Percentiles rank a stretch among this genome's conserved stretches.
Evolutionary conservation across 148 eudicot species (phyloP).

Genomic region (Arbutus unedo): DNA sequence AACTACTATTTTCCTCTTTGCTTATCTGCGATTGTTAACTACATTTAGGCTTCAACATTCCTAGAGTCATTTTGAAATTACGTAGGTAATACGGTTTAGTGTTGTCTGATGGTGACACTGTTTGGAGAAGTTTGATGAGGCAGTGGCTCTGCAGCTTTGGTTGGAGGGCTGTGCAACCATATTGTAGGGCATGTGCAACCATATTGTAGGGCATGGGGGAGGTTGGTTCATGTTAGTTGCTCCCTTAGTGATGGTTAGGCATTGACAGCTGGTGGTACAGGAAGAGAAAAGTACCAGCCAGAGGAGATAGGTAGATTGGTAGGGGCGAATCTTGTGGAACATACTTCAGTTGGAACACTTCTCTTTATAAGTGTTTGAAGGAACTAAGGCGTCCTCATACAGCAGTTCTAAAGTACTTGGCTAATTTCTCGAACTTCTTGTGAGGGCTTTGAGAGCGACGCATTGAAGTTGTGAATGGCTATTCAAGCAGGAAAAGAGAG

Average conservation of each 20-base stretch:
- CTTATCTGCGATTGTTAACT: neutral
- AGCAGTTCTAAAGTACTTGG: neutral
- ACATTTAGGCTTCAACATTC: neutral
- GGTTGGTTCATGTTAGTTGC: neutral
- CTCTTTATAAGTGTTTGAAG: neutral
- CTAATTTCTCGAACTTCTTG: neutral
- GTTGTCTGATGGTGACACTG: neutral
- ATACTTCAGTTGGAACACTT: neutral
- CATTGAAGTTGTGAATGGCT: neutral
- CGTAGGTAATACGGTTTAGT: neutral
- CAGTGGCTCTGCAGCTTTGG: neutral
- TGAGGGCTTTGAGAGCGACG: neutral
- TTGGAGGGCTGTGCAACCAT: neutral
- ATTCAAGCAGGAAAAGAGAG: neutral
- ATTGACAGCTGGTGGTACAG: neutral
- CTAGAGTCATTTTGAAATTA: neutral
- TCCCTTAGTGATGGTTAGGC: neutral
- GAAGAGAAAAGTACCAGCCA: no score
- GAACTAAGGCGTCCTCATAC: neutral
- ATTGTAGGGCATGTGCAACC: neutral
- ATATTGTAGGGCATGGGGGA: no score
- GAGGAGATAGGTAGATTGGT: neutral
- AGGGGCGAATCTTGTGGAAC: neutral
- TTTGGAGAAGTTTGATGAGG: neutral
- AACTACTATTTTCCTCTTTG: neutral